Percentiles rank a stretch among this genome's conserved stretches.
Conservation (phyloP, 768 basidiomycete genomes). For the Zangia roseola region DNA sequence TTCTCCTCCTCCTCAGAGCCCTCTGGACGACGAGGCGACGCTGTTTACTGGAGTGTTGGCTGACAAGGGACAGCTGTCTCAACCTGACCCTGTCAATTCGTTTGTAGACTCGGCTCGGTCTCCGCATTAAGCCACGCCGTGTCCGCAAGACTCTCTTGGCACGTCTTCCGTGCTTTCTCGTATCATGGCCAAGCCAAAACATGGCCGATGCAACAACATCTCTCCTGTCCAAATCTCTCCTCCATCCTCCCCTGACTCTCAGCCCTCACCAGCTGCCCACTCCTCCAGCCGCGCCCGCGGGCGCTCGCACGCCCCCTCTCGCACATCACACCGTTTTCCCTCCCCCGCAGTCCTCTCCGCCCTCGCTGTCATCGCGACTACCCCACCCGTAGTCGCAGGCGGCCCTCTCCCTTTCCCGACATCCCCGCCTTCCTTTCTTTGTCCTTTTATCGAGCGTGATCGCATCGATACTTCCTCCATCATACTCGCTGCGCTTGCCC, state of each 20-base stretch:
- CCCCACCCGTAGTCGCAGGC: constrained; percentile 45
- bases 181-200: constrained; percentile 56
- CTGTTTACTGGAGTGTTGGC: background rate
- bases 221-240: constrained; percentile 2
- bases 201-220: constrained; percentile 31
- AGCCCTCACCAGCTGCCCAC: background rate
- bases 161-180: constrained; percentile 36
- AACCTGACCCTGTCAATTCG: background rate
- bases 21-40: constrained; percentile 7
- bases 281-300: too few species aligned
- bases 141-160: constrained; percentile 36
- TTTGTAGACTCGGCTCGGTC: constrained; percentile 11
- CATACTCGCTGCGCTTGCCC: background rate
- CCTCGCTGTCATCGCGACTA: constrained; percentile 54
- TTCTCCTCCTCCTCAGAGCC: background rate
- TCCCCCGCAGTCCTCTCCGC: constrained; percentile 54
- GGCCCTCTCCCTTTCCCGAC: constrained; percentile 39
- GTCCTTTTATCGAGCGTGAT: constrained; percentile 44
- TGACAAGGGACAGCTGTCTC: background rate
- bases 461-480: background rate
- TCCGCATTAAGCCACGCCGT: constrained; percentile 32
- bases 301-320: constrained; percentile 10
- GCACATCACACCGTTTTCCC: constrained; percentile 33
- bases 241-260: constrained; percentile 12
- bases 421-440: constrained; percentile 58